phyloP scores from a whole-genome alignment of 257 asterid genomes.

The Thymus quinquecostatus region DNA sequence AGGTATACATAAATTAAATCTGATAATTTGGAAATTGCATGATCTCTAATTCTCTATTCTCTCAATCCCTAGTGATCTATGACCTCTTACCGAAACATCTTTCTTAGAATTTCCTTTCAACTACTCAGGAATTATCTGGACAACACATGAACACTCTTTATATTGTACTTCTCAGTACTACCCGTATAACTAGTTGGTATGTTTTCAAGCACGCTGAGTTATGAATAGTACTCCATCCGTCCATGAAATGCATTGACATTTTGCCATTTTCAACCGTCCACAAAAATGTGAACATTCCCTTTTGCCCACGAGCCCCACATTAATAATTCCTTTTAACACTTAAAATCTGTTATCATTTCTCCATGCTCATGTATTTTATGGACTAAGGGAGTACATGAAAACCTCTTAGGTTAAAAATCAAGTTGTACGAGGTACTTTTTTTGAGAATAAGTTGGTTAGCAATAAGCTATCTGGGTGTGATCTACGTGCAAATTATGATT shows the following conservation, averaged over 20 bases:
- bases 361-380: too few species aligned
- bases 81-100: background rate
- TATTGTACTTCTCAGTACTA: background rate
- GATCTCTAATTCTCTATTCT: background rate
- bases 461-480: background rate
- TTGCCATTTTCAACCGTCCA: too few species aligned
- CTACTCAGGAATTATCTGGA: background rate
- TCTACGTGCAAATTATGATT: background rate
- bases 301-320: too few species aligned
- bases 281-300: too few species aligned
- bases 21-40: background rate
- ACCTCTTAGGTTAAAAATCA: background rate
- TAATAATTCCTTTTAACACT: too few species aligned
- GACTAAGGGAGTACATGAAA: background rate
- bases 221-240: background rate
- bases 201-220: background rate
- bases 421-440: background rate
- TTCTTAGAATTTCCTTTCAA: background rate
- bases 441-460: background rate
- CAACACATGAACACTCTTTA: background rate
- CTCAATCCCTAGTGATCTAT: background rate
- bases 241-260: too few species aligned
- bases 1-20: background rate
- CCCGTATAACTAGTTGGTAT: background rate
- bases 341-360: too few species aligned